Evolutionary conservation across 345 rosid species (phyloP).

Genomic region (Capsella bursapastoris): DNA sequence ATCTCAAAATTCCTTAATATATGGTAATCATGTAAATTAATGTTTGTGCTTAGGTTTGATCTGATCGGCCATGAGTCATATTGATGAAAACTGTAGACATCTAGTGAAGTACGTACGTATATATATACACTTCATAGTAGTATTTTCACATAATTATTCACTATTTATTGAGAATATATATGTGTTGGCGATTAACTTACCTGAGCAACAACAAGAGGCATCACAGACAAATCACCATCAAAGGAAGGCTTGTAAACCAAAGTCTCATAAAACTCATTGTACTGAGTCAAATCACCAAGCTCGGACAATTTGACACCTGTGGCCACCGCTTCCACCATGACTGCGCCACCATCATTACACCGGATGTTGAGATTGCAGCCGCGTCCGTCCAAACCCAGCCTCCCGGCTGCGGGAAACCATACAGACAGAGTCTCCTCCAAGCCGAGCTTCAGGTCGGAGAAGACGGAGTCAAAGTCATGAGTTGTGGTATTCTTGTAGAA

Average conservation of each 20-base stretch:
- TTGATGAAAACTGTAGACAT: conserved; percentile 14
- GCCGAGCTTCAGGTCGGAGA: conserved; percentile 55
- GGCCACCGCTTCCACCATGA: conserved; percentile 58
- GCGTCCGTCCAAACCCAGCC: conserved; percentile 51
- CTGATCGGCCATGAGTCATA: not conserved
- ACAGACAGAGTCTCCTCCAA: conserved; percentile 60
- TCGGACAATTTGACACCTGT: conserved; percentile 52
- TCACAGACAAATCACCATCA: conserved; percentile 48
- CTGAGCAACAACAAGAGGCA: conserved; percentile 77
- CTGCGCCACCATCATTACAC: conserved; percentile 62
- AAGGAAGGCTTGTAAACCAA: conserved; percentile 57
- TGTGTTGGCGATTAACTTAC: conserved; percentile 31
- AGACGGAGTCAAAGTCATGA: conserved; percentile 47
- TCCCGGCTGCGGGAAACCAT: conserved; percentile 73
- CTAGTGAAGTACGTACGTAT: not conserved
- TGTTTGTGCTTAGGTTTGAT: conserved; percentile 2
- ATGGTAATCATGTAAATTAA: not conserved
- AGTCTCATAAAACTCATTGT: conserved; percentile 56
- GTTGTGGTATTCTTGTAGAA: conserved; percentile 52
- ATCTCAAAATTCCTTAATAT: not conserved
- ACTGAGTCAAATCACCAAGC: conserved; percentile 62
- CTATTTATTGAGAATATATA: not conserved
- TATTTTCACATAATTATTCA: not conserved
- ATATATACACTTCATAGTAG: not conserved
- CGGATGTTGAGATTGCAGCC: conserved; percentile 59